These are phyloP conservation scores for Fusarium bulbicola DNA, from an alignment of 2,329 filamentous ascomycete genomes.

Conservation along the genomic window DNA sequence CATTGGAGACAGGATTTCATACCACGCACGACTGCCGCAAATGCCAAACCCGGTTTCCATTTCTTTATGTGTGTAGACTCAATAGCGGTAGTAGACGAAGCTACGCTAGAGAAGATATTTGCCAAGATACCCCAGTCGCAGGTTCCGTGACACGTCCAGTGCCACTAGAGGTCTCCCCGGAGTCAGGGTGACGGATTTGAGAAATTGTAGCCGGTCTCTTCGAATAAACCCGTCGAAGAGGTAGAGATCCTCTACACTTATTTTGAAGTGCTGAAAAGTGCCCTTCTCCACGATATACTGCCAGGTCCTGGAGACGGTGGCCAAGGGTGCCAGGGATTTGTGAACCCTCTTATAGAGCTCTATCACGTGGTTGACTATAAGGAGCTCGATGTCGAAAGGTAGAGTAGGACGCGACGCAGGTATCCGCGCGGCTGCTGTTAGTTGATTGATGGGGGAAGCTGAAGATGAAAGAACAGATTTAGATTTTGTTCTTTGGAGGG, in stretches of 20 bases:
- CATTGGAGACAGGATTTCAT: not conserved
- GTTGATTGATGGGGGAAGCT: too few species aligned
- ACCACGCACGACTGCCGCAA: accelerated
- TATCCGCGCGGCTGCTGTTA: accelerated
- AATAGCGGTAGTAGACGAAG: not conserved
- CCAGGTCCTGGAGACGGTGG: not conserved
- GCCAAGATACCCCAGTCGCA: not conserved
- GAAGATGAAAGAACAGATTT: too few species aligned
- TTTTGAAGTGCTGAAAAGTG: not conserved
- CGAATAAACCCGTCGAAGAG: not conserved
- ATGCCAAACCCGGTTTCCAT: not conserved
- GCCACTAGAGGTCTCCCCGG: too few species aligned
- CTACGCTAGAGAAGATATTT: not conserved
- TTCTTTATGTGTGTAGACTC: not conserved
- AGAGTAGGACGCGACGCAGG: accelerated
- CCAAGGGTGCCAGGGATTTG: not conserved
- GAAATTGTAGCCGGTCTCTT: not conserved
- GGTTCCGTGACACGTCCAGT: too few species aligned
- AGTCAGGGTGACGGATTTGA: not conserved
- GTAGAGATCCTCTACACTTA: not conserved
- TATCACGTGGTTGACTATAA: not conserved
- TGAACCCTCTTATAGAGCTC: accelerated
- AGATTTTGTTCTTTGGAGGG: too few species aligned
- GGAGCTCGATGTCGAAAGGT: not conserved
- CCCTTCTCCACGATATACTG: not conserved